phyloP scores from a whole-genome alignment of 169 alveolate genomes.

The Plasmodium falciparum region DNA sequence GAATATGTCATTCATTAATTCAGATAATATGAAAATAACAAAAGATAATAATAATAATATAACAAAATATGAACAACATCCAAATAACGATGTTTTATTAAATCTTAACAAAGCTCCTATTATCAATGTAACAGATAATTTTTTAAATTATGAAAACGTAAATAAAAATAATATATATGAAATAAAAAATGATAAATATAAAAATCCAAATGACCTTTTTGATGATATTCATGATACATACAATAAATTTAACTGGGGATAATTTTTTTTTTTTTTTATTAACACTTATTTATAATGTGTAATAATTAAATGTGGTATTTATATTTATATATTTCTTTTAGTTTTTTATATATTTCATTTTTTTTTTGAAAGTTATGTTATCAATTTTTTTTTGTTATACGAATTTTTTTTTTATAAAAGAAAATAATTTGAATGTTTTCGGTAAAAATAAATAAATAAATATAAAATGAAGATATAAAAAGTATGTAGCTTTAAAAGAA shows the following conservation, averaged over 20 bases:
- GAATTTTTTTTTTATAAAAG: no score
- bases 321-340: no score
- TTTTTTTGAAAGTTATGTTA: neutral
- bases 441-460: no score
- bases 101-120: conserved; percentile 3
- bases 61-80: neutral
- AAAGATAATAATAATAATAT: conserved; percentile 9
- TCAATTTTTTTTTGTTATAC: no score
- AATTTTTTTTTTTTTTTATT: neutral
- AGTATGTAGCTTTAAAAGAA: no score
- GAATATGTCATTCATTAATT: neutral
- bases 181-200: conserved; percentile 59
- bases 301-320: no score
- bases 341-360: no score
- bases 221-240: conserved; percentile 72
- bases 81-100: neutral
- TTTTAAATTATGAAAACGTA: conserved; percentile 23
- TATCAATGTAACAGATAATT: conserved; percentile 35
- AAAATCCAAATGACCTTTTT: conserved; percentile 59
- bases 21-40: neutral
- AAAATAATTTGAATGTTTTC: no score
- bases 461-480: no score
- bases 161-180: conserved; percentile 43
- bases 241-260: conserved; percentile 77
- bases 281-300: no score